Evolutionary conservation across 73 alveolate species (phyloP).

Genomic region (Uronychia setigera): DNA sequence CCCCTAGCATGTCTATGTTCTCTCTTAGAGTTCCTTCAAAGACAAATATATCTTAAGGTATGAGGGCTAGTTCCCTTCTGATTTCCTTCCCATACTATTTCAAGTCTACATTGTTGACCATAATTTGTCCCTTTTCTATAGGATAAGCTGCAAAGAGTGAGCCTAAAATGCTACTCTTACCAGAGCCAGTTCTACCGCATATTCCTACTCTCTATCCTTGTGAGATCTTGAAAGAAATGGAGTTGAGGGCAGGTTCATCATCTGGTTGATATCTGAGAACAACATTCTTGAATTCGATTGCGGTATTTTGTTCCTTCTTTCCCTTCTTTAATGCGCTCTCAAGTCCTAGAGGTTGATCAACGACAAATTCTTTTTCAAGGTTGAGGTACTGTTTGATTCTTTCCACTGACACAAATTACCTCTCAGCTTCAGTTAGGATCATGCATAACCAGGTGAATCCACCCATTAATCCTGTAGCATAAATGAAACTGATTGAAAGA

Average conservation of each 20-base stretch:
- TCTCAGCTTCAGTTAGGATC: background rate
- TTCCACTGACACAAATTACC: background rate
- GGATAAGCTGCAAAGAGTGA: slow-evolving; percentile 59
- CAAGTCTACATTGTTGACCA: slow-evolving; percentile 10
- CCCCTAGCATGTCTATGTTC: slow-evolving; percentile 70
- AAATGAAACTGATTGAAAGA: background rate
- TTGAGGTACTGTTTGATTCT: background rate
- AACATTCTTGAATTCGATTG: slow-evolving; percentile 22
- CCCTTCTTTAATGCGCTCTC: background rate
- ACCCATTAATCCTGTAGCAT: background rate
- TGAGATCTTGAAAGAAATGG: slow-evolving; percentile 67
- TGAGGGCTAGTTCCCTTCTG: slow-evolving; percentile 60
- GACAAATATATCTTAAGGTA: slow-evolving; percentile 70
- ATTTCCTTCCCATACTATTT: slow-evolving; percentile 6
- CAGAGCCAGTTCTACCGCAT: slow-evolving; percentile 97
- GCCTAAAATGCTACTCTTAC: slow-evolving; percentile 85
- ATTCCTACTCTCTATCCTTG: slow-evolving; percentile 88
- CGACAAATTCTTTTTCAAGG: background rate
- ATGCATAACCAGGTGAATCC: background rate
- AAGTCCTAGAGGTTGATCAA: background rate
- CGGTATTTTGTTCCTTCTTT: background rate
- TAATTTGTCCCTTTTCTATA: slow-evolving; percentile 43
- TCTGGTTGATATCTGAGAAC: slow-evolving; percentile 81
- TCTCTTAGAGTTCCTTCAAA: slow-evolving; percentile 70
- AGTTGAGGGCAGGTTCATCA: slow-evolving; percentile 65